Conservation (phyloP, 1,284 basidiomycete genomes). For the Sanghuangporus baumii region DNA sequence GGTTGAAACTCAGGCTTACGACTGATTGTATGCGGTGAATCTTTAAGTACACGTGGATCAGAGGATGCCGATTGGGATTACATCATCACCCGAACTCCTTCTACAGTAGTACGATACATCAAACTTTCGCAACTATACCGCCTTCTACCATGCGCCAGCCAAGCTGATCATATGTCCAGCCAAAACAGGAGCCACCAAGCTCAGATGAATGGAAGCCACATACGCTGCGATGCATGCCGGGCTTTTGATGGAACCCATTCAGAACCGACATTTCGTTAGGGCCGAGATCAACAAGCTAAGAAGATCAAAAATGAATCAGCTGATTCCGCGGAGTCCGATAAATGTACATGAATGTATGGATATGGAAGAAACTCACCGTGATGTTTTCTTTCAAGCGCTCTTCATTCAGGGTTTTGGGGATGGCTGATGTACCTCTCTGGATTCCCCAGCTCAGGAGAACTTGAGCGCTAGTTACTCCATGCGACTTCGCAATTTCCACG, state of each 20-base stretch:
- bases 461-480: constrained; percentile 42
- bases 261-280: constrained; percentile 24
- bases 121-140: background rate
- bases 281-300: constrained; percentile 23
- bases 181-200: constrained; percentile 39
- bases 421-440: constrained; percentile 35
- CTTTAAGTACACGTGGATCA: background rate
- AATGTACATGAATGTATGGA: background rate
- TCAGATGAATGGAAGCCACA: constrained; percentile 32
- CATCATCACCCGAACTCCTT: background rate
- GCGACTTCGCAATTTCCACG: constrained; percentile 39
- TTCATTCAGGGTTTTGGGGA: constrained; percentile 42
- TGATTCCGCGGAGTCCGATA: background rate
- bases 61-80: background rate
- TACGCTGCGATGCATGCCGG: constrained; percentile 43
- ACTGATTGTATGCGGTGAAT: background rate
- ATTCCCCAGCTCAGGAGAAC: constrained; percentile 49
- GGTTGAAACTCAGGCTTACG: background rate
- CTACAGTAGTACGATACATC: background rate
- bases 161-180: constrained; percentile 46
- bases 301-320: constrained; percentile 21
- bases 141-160: constrained; percentile 36
- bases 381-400: constrained; percentile 38
- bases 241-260: constrained; percentile 35
- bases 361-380: constrained; percentile 21